Conservation (phyloP, 306 rosid species). For the Glycine tomentella region DNA sequence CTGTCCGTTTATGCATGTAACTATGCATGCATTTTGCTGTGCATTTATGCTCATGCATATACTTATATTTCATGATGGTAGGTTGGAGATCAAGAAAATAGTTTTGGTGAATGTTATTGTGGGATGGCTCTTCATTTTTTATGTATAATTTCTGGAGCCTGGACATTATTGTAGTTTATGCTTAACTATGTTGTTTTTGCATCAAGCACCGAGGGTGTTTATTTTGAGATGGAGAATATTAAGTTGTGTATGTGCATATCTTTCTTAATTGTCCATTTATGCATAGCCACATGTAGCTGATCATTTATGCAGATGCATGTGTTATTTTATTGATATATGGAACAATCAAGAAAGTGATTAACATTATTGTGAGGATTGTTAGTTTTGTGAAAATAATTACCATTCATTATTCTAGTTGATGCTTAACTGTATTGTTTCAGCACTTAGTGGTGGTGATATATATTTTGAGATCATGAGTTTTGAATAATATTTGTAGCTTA, state of each 20-base stretch:
- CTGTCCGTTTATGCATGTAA: slow-evolving; percentile 19
- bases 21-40: not conserved
- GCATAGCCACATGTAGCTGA: slow-evolving; percentile 19
- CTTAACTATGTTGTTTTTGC: slow-evolving; percentile 14
- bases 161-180: slow-evolving; percentile 33
- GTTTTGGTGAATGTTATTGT: not conserved
- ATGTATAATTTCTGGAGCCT: slow-evolving; percentile 8
- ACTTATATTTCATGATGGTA: slow-evolving; percentile 23
- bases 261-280: slow-evolving; percentile 28
- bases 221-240: slow-evolving; percentile 25
- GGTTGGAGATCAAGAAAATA: not conserved
- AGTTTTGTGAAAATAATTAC: slow-evolving; percentile 15
- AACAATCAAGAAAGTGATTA: slow-evolving; percentile 24
- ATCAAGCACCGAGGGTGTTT: not conserved
- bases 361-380: slow-evolving; percentile 33
- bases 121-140: slow-evolving; percentile 14
- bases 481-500: slow-evolving; percentile 20
- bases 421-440: not conserved
- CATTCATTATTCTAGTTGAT: slow-evolving; percentile 8
- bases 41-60: slow-evolving; percentile 16
- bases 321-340: slow-evolving; percentile 33
- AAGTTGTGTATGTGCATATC: slow-evolving; percentile 13
- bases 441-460: not conserved
- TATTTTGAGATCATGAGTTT: slow-evolving; percentile 5
- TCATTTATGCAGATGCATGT: slow-evolving; percentile 25